phyloP scores from a whole-genome alignment of 352 stramenopile species.

The Phytophthora agathidicida region DNA sequence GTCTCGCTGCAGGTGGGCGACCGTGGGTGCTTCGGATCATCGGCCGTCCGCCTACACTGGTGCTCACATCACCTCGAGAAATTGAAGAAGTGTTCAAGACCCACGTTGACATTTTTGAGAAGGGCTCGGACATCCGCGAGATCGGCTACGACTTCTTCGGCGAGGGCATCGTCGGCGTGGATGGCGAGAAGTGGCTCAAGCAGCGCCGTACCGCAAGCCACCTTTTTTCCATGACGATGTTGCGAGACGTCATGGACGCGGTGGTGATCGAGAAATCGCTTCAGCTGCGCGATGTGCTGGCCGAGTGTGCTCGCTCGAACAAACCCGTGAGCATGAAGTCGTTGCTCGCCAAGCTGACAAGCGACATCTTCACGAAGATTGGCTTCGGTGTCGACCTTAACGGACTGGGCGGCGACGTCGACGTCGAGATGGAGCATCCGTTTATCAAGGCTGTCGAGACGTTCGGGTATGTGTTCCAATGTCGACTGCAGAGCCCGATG shows the following conservation, averaged over 20 bases:
- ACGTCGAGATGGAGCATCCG: constrained; percentile 30
- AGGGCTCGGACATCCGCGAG: constrained; percentile 28
- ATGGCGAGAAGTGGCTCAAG: constrained; percentile 54
- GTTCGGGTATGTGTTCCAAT: constrained; percentile 24
- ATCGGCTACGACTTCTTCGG: constrained; percentile 47
- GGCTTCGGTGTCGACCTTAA: constrained; percentile 39
- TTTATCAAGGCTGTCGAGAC: constrained; percentile 37
- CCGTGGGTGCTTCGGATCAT: constrained; percentile 50
- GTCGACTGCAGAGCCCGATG: constrained; percentile 33
- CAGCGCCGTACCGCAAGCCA: constrained; percentile 83
- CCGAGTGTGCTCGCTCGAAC: constrained; percentile 5
- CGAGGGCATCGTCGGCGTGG: constrained; percentile 52
- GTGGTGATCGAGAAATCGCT: constrained; percentile 36
- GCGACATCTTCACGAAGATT: constrained; percentile 37
- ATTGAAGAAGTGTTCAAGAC: constrained; percentile 38
- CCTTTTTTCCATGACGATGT: constrained; percentile 72
- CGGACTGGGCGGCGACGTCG: constrained; percentile 24
- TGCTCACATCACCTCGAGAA: constrained; percentile 23
- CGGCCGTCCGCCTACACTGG: constrained; percentile 27
- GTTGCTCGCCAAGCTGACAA: constrained; percentile 29
- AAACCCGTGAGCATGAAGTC: constrained; percentile 34
- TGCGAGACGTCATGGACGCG: constrained; percentile 51
- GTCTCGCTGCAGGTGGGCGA: constrained; percentile 25
- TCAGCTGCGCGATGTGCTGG: constrained; percentile 33
- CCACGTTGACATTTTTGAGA: constrained; percentile 59